Percentiles rank a stretch among this genome's conserved stretches.
phyloP scores from a whole-genome alignment of 169 alveolate genomes.

The Plasmodium gonderi region DNA sequence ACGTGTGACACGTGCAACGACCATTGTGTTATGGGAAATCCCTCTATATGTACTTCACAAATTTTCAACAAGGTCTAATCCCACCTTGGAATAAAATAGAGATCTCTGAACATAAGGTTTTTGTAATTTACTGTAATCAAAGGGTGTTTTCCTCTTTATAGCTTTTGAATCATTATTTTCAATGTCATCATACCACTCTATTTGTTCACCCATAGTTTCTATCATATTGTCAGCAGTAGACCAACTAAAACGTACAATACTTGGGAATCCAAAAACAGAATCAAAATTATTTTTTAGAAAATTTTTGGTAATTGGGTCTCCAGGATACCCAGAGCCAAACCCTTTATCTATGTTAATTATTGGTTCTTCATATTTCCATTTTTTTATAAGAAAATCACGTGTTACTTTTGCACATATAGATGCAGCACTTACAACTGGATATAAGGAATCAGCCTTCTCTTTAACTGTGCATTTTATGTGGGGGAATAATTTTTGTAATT shows the following conservation, averaged over 20 bases:
- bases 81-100: constrained; percentile 40
- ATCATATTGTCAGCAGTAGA: constrained; percentile 87
- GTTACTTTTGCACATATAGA: constrained; percentile 97
- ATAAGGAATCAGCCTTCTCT: constrained; percentile 96
- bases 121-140: constrained; percentile 62
- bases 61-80: constrained; percentile 57
- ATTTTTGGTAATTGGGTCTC: constrained; percentile 93
- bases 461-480: constrained; percentile 87
- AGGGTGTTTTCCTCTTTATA: constrained; percentile 67
- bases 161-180: constrained; percentile 67
- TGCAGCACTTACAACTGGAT: constrained; percentile 97
- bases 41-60: background rate
- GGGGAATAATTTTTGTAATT: constrained; percentile 86
- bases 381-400: constrained; percentile 90
- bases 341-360: constrained; percentile 85
- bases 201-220: constrained; percentile 81
- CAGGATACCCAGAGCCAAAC: constrained; percentile 89
- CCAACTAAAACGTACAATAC: constrained; percentile 91
- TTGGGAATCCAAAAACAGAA: constrained; percentile 95
- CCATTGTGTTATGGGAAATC: background rate
- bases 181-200: constrained; percentile 87
- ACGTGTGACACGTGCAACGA: too few species aligned
- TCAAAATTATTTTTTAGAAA: constrained; percentile 91
- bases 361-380: constrained; percentile 77
- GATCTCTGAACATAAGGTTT: constrained; percentile 49